phyloP scores from a whole-genome alignment of 1,284 basidiomycete species.

The Pseudozyma hubeiensis region DNA sequence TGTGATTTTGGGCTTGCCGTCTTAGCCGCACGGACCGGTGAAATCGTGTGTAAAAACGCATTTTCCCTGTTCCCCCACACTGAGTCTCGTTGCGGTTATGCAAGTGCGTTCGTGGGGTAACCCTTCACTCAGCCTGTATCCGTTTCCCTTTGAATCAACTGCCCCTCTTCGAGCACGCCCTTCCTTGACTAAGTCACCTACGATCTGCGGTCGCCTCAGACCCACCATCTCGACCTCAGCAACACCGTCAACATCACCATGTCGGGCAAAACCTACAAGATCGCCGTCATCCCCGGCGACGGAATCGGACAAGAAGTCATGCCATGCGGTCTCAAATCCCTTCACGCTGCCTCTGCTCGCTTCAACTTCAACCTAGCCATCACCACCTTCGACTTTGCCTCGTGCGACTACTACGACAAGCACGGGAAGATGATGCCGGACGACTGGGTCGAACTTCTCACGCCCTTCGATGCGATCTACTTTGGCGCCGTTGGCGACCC shows the following conservation, averaged over 20 bases:
- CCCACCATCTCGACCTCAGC: neutral
- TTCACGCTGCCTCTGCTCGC: conserved; percentile 62
- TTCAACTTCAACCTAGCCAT: conserved; percentile 69
- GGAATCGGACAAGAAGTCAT: conserved; percentile 73
- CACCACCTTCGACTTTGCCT: conserved; percentile 69
- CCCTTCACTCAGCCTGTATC: no score
- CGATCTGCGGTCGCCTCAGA: no score
- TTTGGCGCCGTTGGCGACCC: conserved; percentile 71
- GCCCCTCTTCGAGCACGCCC: no score
- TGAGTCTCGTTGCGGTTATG: no score
- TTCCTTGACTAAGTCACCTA: no score
- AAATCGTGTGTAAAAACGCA: neutral
- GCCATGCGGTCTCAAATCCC: conserved; percentile 30
- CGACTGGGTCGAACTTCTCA: conserved; percentile 68
- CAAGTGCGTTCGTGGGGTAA: no score
- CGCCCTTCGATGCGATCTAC: conserved; percentile 69
- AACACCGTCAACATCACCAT: neutral
- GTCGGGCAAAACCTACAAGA: conserved; percentile 67
- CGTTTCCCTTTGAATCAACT: no score
- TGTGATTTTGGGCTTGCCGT: no score
- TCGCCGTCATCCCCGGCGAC: conserved; percentile 74
- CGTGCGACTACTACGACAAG: conserved; percentile 68
- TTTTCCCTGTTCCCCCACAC: neutral
- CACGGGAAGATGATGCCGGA: conserved; percentile 70
- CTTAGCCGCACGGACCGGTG: neutral